Conservation (phyloP, 495 filamentous ascomycete species). For the Xylaria intraflava region DNA sequence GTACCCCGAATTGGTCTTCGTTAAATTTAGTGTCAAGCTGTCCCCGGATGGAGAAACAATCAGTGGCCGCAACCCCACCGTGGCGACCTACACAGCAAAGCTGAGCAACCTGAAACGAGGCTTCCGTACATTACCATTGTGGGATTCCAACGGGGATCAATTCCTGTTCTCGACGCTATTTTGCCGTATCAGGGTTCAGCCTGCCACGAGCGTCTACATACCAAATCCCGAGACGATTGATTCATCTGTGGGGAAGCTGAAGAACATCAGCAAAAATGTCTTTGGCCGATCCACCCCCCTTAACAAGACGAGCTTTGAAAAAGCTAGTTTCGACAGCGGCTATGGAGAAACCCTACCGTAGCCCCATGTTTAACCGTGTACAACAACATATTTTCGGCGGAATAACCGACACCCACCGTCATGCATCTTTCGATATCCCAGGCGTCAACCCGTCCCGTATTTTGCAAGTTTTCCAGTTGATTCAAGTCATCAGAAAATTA, state of each 20-base stretch:
- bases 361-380: conserved; percentile 13
- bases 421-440: not conserved
- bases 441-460: not conserved
- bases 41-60: conserved; percentile 62
- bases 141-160: conserved; percentile 78
- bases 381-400: conserved; percentile 2
- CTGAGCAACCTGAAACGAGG: conserved; percentile 83
- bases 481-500: conserved; percentile 7
- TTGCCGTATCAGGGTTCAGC: conserved; percentile 67
- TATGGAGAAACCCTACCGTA: conserved; percentile 18
- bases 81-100: conserved; percentile 90
- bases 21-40: conserved; percentile 86
- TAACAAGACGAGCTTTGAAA: conserved; percentile 42
- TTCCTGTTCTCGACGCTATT: conserved; percentile 94
- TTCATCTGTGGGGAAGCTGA: conserved; percentile 38
- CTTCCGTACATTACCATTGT: conserved; percentile 95
- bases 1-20: conserved; percentile 87
- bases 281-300: conserved; percentile 39
- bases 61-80: conserved; percentile 46
- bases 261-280: conserved; percentile 41
- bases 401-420: not conserved
- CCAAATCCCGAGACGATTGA: conserved; percentile 35
- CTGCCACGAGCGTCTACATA: conserved; percentile 48
- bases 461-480: conserved; percentile 2
- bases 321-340: conserved; percentile 24